Conservation (phyloP, 2,329 filamentous ascomycete genomes). For the Lasiodiplodia sp. region DNA sequence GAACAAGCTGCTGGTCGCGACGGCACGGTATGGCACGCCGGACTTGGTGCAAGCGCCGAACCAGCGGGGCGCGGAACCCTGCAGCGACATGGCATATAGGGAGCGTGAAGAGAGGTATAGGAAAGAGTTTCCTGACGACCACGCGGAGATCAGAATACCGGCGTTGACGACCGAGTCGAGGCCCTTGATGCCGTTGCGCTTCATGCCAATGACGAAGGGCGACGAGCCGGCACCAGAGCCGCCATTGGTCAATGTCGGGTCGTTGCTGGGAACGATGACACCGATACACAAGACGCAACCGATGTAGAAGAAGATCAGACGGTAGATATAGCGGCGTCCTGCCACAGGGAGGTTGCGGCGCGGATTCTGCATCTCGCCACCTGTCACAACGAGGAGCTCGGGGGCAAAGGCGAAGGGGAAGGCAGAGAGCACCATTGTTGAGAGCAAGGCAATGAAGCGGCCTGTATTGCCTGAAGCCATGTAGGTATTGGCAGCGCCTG, state of each 20-base stretch:
- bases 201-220: conserved; percentile 59
- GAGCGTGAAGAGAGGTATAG: conserved; percentile 61
- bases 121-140: conserved; percentile 64
- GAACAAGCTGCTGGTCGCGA: conserved; percentile 53
- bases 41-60: conserved; percentile 67
- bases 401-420: conserved; percentile 54
- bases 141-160: conserved; percentile 72
- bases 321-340: conserved; percentile 67
- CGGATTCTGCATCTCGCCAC: conserved; percentile 65
- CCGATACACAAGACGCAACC: conserved; percentile 66
- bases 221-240: conserved; percentile 62
- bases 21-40: conserved; percentile 63
- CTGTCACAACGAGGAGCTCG: conserved; percentile 62
- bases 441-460: conserved; percentile 61
- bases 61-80: conserved; percentile 69
- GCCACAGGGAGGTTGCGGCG: conserved; percentile 67
- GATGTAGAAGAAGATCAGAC: conserved; percentile 69
- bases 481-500: conserved; percentile 58
- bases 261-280: conserved; percentile 64
- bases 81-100: conserved; percentile 64
- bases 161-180: conserved; percentile 74
- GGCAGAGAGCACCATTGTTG: conserved; percentile 58
- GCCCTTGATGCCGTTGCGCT: conserved; percentile 59
- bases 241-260: conserved; percentile 59
- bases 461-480: conserved; percentile 56